Conservation (phyloP, 441 rosid genomes). For the Manihot esculenta region DNA sequence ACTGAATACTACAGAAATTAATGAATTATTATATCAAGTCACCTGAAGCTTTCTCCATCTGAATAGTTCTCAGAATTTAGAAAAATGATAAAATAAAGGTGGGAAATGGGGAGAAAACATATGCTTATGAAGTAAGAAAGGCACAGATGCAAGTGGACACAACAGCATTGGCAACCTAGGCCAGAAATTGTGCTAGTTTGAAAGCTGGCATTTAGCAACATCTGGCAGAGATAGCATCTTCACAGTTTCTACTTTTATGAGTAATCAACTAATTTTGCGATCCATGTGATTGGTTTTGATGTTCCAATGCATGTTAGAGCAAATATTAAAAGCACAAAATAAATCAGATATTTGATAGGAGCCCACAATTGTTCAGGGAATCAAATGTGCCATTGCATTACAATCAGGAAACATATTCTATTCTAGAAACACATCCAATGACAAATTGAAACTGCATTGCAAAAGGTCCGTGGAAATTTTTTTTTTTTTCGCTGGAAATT, state of each 20-base stretch:
- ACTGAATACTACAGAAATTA: neutral
- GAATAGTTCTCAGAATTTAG: neutral
- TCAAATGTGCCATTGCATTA: neutral
- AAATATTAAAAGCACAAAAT: neutral
- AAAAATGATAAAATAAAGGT: neutral
- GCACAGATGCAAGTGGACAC: too few species aligned
- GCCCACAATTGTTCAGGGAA: neutral
- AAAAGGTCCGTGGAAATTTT: neutral
- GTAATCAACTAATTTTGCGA: neutral
- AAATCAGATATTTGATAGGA: neutral
- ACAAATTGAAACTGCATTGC: neutral
- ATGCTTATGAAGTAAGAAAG: neutral
- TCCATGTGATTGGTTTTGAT: neutral
- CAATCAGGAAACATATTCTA: neutral
- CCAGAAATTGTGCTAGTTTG: too few species aligned
- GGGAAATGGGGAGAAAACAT: neutral
- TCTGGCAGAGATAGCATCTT: neutral
- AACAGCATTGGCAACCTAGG: neutral
- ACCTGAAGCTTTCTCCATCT: neutral
- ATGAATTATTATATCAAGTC: too few species aligned
- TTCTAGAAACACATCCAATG: neutral
- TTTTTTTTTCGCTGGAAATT: neutral
- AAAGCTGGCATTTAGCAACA: too few species aligned
- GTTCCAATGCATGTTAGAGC: neutral
- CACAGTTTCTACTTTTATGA: neutral